phyloP scores from a whole-genome alignment of 2,329 filamentous ascomycete species.

The Kalmusia sp. region DNA sequence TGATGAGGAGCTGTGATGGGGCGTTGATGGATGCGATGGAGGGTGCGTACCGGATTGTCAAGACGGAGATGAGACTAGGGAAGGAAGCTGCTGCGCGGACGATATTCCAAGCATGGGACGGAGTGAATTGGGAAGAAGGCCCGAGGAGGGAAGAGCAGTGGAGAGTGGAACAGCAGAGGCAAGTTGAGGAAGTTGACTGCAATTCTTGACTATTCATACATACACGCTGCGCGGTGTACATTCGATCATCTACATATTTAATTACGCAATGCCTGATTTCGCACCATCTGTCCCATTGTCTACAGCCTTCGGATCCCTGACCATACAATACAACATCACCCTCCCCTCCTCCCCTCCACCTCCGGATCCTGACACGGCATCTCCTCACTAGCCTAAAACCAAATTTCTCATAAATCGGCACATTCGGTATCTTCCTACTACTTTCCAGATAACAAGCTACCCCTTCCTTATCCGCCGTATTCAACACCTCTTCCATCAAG shows the following conservation, averaged over 20 bases:
- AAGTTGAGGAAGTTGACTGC: conserved; percentile 22
- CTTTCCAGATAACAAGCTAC: conserved; percentile 75
- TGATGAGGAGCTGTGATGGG: conserved; percentile 19
- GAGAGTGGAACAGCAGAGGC: conserved; percentile 9
- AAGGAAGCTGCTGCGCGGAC: conserved; percentile 30
- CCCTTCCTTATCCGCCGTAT: conserved; percentile 68
- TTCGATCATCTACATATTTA: no score
- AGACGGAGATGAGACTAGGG: conserved; percentile 16
- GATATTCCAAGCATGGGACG: conserved; percentile 36
- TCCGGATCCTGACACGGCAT: conserved; percentile 72
- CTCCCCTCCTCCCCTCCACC: conserved; percentile 49
- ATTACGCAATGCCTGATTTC: not conserved
- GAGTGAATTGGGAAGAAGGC: conserved; percentile 35
- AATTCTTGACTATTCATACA: not conserved
- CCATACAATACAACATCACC: conserved; percentile 56
- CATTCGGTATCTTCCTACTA: conserved; percentile 71
- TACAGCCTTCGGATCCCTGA: conserved; percentile 43
- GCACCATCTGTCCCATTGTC: not conserved
- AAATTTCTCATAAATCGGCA: conserved; percentile 73
- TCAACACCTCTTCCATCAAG: conserved; percentile 69
- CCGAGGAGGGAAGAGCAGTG: conserved; percentile 25
- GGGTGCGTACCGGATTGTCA: conserved; percentile 28
- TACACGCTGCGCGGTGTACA: no score
- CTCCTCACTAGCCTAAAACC: conserved; percentile 71
- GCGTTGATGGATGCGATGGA: conserved; percentile 24